phyloP scores from a whole-genome alignment of 495 filamentous ascomycete genomes.

The Bacidia gigantensis region DNA sequence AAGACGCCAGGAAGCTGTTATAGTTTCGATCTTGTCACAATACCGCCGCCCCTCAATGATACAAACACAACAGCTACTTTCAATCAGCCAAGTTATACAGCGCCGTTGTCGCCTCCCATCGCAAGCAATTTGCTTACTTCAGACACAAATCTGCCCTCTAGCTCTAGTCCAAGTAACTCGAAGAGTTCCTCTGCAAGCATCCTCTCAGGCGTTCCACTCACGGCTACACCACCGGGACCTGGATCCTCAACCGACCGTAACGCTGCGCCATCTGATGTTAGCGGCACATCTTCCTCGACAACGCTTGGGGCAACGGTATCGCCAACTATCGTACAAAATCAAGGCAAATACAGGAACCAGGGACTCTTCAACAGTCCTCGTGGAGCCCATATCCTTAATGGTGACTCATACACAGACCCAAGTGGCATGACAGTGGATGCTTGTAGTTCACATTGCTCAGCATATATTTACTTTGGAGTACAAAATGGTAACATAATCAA shows the following conservation, averaged over 20 bases:
- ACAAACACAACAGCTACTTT: neutral
- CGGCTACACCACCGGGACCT: too few relatives aligned
- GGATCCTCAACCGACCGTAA: too few relatives aligned
- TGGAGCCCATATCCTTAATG: neutral
- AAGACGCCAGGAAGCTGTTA: conserved; percentile 3
- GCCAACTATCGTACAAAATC: neutral
- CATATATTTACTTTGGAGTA: conserved; percentile 1
- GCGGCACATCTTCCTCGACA: neutral
- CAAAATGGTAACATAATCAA: neutral
- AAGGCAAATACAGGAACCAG: neutral
- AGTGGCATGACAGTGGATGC: neutral
- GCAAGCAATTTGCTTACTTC: too few relatives aligned
- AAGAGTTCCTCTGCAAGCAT: too few relatives aligned
- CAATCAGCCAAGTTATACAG: neutral
- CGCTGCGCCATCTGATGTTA: too few relatives aligned
- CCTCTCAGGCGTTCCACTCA: too few relatives aligned
- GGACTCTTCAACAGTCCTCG: neutral
- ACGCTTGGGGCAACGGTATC: neutral
- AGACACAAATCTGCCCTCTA: too few relatives aligned
- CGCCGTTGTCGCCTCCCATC: too few relatives aligned
- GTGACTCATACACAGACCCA: neutral
- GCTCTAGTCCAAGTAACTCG: too few relatives aligned
- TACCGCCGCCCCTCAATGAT: neutral
- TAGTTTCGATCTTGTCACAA: conserved; percentile 3
- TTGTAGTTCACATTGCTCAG: neutral